A percentile compares a stretch with the other conserved stretches of the same genome.
These are phyloP conservation scores for Lepidium sativum DNA, from an alignment of 345 rosid species.

Conservation along the genomic window DNA sequence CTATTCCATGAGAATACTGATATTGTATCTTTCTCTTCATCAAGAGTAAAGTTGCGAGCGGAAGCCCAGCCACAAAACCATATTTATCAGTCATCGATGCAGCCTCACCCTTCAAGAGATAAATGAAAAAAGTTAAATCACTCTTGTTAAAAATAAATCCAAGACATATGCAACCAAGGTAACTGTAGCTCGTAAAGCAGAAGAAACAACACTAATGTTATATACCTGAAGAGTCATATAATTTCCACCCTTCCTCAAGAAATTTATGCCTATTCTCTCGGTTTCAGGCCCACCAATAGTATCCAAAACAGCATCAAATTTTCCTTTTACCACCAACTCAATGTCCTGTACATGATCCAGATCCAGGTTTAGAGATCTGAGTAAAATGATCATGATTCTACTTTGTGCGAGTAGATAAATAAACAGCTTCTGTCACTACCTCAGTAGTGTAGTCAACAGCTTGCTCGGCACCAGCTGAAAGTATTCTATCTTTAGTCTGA, in stretches of 20 bases:
- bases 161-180: slow-evolving; percentile 6
- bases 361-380: neutral
- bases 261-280: slow-evolving; percentile 63
- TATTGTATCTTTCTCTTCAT: slow-evolving; percentile 68
- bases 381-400: neutral
- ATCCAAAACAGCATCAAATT: slow-evolving; percentile 87
- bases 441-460: slow-evolving; percentile 81
- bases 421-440: slow-evolving; percentile 29
- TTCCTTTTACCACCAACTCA: slow-evolving; percentile 72
- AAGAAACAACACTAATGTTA: neutral
- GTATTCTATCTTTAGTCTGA: slow-evolving; percentile 48
- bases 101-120: slow-evolving; percentile 65
- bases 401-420: neutral
- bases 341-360: slow-evolving; percentile 47
- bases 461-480: slow-evolving; percentile 79
- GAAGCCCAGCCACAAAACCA: slow-evolving; percentile 78
- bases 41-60: slow-evolving; percentile 62
- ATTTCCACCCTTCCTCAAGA: slow-evolving; percentile 80
- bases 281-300: slow-evolving; percentile 90
- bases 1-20: slow-evolving; percentile 80
- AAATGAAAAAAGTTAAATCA: neutral
- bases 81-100: slow-evolving; percentile 77
- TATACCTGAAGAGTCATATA: slow-evolving; percentile 89
- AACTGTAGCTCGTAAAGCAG: neutral
- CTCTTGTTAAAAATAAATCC: neutral